phyloP scores from a whole-genome alignment of 805 yeast species.

The Naumovozyma dairenensis region DNA sequence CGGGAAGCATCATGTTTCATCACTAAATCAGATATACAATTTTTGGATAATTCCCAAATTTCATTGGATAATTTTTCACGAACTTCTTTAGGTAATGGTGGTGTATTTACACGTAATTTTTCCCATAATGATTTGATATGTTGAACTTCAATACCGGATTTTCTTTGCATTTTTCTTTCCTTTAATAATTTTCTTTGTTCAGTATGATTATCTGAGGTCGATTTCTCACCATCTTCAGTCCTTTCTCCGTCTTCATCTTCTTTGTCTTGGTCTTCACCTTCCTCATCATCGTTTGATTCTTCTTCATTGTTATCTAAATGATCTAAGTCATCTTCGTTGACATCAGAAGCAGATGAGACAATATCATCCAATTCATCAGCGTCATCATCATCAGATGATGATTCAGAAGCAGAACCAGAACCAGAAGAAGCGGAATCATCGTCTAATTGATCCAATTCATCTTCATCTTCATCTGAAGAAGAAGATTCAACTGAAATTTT shows the following conservation, averaged over 20 bases:
- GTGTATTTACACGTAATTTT: constrained; percentile 72
- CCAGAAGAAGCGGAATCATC: constrained; percentile 23
- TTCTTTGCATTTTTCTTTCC: constrained; percentile 81
- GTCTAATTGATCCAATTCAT: constrained; percentile 12
- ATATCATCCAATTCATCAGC: constrained; percentile 21
- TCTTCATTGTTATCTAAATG: constrained; percentile 8
- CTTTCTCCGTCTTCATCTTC: constrained; percentile 20
- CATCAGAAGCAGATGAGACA: constrained; percentile 14
- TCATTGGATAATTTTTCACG: constrained; percentile 74
- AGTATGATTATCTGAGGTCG: constrained; percentile 44
- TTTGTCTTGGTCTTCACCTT: constrained; percentile 20
- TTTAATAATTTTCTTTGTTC: constrained; percentile 70
- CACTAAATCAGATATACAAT: constrained; percentile 72
- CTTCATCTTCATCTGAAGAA: constrained; percentile 21
- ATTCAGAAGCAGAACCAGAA: constrained; percentile 15
- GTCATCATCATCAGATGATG: constrained; percentile 16
- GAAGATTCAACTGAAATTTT: constrained; percentile 24
- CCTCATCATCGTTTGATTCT: constrained; percentile 28
- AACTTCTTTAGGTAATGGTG: constrained; percentile 65
- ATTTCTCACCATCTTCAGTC: constrained; percentile 26
- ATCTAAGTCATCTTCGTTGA: constrained; percentile 24
- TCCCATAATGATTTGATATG: constrained; percentile 87
- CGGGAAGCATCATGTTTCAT: constrained; percentile 94
- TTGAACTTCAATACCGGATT: constrained; percentile 79
- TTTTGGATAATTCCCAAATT: constrained; percentile 74